phyloP scores from a whole-genome alignment of 768 basidiomycete species.

The Phylloporus rhodoxanthus region DNA sequence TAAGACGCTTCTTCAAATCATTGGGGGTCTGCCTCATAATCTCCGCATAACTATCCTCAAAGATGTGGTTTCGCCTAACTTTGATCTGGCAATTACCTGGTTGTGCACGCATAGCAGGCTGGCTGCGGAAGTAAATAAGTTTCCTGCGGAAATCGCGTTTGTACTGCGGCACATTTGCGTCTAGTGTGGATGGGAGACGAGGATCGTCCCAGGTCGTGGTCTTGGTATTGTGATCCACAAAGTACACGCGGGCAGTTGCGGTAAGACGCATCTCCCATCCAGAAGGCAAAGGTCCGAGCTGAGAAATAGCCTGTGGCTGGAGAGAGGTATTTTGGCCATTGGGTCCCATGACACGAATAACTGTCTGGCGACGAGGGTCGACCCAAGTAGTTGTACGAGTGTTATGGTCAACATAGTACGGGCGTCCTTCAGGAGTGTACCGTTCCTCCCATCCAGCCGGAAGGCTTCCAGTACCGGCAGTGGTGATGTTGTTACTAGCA shows the following conservation, averaged over 20 bases:
- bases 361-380: conserved; percentile 93
- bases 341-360: conserved; percentile 95
- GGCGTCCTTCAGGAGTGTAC: conserved; percentile 95
- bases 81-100: conserved; percentile 99
- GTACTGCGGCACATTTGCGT: conserved; percentile 97
- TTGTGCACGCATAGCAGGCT: conserved; percentile 96
- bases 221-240: conserved; percentile 99
- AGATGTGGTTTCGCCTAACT: conserved; percentile 95
- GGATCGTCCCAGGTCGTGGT: conserved; percentile 99
- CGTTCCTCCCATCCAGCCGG: conserved; percentile 99
- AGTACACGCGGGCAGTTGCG: conserved; percentile 95
- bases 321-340: conserved; percentile 81
- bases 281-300: conserved; percentile 92
- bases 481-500: conserved; percentile 45
- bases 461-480: conserved; percentile 77
- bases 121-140: conserved; percentile 98
- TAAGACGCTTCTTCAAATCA: conserved; percentile 95
- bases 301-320: conserved; percentile 93
- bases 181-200: conserved; percentile 88
- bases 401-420: conserved; percentile 99
- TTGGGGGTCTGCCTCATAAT: conserved; percentile 99
- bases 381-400: conserved; percentile 99
- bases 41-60: conserved; percentile 98
- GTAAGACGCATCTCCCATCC: conserved; percentile 99
- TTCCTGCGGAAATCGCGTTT: conserved; percentile 99